These are phyloP conservation scores for Colletotrichum sansevieriae DNA, from an alignment of 2,329 filamentous ascomycete species.

Conservation along the genomic window DNA sequence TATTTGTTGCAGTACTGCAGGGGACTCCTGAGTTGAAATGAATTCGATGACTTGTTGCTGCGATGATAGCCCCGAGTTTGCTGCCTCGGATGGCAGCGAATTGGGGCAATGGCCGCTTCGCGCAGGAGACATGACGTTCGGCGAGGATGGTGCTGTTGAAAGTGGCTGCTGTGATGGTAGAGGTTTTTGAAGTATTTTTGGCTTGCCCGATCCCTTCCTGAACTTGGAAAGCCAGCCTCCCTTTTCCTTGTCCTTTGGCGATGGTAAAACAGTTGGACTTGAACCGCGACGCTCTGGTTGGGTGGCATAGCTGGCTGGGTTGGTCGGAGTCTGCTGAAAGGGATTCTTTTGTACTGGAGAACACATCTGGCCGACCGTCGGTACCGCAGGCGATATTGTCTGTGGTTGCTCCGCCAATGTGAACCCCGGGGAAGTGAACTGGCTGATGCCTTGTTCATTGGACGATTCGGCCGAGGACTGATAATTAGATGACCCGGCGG, in stretches of 20 bases:
- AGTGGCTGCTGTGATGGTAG: background rate
- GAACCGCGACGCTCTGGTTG: constrained; percentile 6
- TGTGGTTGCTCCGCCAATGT: background rate
- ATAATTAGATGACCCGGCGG: constrained; percentile 24
- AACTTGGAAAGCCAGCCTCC: constrained; percentile 42
- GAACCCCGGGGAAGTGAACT: too few relatives aligned
- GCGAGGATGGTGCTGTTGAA: background rate
- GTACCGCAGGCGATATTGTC: background rate
- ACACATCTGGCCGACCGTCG: constrained; percentile 4
- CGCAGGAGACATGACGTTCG: background rate
- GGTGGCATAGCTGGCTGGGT: background rate
- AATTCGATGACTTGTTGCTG: background rate
- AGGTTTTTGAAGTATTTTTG: constrained; percentile 32
- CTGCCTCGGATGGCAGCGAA: background rate
- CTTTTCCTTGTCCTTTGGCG: constrained; percentile 36
- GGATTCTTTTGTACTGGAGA: constrained; percentile 17
- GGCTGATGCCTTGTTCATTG: background rate
- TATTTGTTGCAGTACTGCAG: background rate
- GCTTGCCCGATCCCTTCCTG: constrained; percentile 31
- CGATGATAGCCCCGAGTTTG: background rate
- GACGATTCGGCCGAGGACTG: constrained; percentile 24
- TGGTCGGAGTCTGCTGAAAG: constrained; percentile 7
- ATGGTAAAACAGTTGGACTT: constrained; percentile 12
- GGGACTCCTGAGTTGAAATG: background rate
- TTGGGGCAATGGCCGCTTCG: background rate